Evolutionary conservation across 768 basidiomycete species (phyloP).

Genomic region (Lentinula lateritia): DNA sequence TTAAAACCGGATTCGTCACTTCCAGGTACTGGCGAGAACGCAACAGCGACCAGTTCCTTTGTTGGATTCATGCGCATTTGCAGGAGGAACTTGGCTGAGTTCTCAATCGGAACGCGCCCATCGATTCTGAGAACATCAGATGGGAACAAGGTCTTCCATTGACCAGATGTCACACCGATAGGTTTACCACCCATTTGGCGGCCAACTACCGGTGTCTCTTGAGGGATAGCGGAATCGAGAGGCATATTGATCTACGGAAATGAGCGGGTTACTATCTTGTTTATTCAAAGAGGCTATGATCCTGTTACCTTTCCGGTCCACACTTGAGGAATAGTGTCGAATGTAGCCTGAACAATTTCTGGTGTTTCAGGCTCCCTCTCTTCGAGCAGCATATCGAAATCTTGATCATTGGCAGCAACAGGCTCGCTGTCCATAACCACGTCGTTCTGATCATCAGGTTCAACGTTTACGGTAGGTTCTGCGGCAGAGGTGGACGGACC

Average conservation of each 20-base stretch:
- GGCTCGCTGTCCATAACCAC: constrained; percentile 38
- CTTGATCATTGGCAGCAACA: constrained; percentile 61
- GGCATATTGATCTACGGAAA: constrained; percentile 68
- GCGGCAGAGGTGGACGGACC: constrained; percentile 16
- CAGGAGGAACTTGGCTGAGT: constrained; percentile 72
- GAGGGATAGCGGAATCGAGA: constrained; percentile 62
- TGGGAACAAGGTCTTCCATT: constrained; percentile 79
- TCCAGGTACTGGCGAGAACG: constrained; percentile 51
- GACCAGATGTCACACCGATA: constrained; percentile 47
- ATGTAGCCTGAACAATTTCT: constrained; percentile 40
- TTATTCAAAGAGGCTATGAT: not conserved
- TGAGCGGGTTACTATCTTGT: not conserved
- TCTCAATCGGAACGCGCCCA: constrained; percentile 75
- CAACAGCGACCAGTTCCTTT: constrained; percentile 77
- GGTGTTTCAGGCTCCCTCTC: constrained; percentile 40
- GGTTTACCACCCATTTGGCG: constrained; percentile 76
- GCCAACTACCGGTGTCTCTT: constrained; percentile 61
- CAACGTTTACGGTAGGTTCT: constrained; percentile 14
- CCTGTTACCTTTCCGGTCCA: constrained; percentile 70
- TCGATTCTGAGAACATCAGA: constrained; percentile 67
- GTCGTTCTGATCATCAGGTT: constrained; percentile 21
- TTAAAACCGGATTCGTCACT: constrained; percentile 48
- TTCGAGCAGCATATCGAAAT: constrained; percentile 83
- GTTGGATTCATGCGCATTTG: constrained; percentile 71
- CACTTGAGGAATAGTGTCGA: constrained; percentile 55